phyloP scores from a whole-genome alignment of 306 rosid genomes.

The Quercus berberidifolia region DNA sequence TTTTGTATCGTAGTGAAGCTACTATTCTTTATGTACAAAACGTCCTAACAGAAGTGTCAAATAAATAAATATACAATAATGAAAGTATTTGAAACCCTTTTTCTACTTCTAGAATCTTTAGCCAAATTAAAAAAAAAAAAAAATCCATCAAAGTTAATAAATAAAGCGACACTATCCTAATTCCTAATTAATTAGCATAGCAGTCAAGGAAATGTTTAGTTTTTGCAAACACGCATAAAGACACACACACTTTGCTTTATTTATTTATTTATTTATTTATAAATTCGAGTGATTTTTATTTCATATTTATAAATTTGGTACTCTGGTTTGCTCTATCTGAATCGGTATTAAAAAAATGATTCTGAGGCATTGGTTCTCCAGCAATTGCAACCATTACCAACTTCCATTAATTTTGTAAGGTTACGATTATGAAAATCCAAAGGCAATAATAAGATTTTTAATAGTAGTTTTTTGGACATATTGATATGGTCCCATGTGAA shows the following conservation, averaged over 20 bases:
- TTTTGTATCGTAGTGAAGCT: no score
- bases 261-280: neutral
- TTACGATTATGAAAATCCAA: neutral
- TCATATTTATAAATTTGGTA: neutral
- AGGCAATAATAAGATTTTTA: neutral
- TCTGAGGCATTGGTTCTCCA: conserved; percentile 1
- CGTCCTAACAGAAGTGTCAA: neutral
- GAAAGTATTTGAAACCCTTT: neutral
- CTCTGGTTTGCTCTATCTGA: neutral
- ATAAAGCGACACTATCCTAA: neutral
- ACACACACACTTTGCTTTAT: neutral
- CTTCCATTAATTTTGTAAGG: neutral
- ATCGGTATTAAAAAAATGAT: neutral
- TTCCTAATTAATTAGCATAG: neutral
- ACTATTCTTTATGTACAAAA: neutral
- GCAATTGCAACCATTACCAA: conserved; percentile 14
- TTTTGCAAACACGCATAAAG: neutral
- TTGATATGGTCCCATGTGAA: conserved; percentile 18
- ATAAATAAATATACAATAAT: neutral
- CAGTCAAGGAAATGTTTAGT: neutral
- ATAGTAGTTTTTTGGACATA: neutral
- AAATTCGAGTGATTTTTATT: neutral
- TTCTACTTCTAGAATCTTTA: neutral
- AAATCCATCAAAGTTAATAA: neutral
- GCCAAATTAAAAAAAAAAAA: neutral